Evolutionary conservation across 495 filamentous ascomycete genomes (phyloP), one percentile per base, ranked within the genome.

Genomic region (Aspergillus kassunensis): DNA sequence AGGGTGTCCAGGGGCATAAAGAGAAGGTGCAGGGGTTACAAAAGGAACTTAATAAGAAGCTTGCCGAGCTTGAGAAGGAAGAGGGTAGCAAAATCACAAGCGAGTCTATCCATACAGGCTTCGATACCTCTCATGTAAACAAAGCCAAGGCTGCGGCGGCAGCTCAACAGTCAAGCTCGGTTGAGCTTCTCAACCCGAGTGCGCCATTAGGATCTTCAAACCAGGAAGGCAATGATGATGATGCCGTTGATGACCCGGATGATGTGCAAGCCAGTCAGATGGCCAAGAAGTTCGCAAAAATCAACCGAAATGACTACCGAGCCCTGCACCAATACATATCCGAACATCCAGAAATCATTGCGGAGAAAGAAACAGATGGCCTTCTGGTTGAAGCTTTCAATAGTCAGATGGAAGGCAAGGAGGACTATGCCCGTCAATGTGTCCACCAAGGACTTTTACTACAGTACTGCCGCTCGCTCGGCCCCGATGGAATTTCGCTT

Each of bases 1-100:
- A 80, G 23, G 90, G 91, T 49, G 77, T 97, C 43, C 77, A 79
- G 48, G 78, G 73, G 40, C 95, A 98, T 65, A 74, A 86, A 52
- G 64, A 73, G 20, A 91, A 95, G 65, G 88, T 97, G 47, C 70
- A 83, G 33, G 82, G 77, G 10, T 73, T 97, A 52, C 90, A 97
- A 62, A 78, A 76, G 45, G 78, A 96, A 57, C 70, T 97, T 42
- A 53, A 81, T 29, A 67, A 70, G 50, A 89, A 87, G 71, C 75
- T 97, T 44, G 86, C 76, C 6, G 79, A 89, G 67, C 72, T 98
- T 16, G 91, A 97, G 73, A 88, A 85, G 69, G 90, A 93, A 49
- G 91, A 97, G 62, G 68, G 76, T 36, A 78, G 80, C 55, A 96
- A 98, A 67, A 98, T 98, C 56, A 98, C 93, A 2, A 97, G 90